Percentiles rank a stretch among this genome's conserved stretches.
Evolutionary conservation across 495 filamentous ascomycete genomes (phyloP).

Genomic region (Neurospora hispaniola): DNA sequence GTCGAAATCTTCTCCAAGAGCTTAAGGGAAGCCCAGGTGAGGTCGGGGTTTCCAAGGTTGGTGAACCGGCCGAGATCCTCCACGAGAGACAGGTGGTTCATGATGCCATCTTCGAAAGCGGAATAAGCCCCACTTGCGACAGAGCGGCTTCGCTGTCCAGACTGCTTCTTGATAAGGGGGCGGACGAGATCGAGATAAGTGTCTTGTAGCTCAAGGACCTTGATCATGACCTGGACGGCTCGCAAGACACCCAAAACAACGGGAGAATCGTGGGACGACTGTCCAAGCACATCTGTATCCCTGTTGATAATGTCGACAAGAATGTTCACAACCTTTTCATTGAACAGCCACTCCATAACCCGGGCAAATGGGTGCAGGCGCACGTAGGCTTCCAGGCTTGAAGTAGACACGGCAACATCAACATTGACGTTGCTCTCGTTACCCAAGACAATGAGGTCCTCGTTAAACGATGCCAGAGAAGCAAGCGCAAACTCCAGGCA

Average conservation of each 20-base stretch:
- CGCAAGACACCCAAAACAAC: slow-evolving; percentile 61
- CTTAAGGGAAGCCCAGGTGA: slow-evolving; percentile 65
- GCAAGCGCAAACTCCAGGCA: slow-evolving; percentile 69
- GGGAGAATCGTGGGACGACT: slow-evolving; percentile 58
- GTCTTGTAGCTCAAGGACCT: slow-evolving; percentile 73
- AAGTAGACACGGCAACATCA: slow-evolving; percentile 59
- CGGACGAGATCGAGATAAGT: slow-evolving; percentile 84
- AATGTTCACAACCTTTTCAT: slow-evolving; percentile 71
- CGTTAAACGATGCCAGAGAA: slow-evolving; percentile 79
- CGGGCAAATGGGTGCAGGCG: slow-evolving; percentile 82
- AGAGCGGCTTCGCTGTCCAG: slow-evolving; percentile 21
- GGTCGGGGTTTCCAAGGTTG: slow-evolving; percentile 62
- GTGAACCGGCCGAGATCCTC: slow-evolving; percentile 75
- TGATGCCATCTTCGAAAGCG: slow-evolving; percentile 84
- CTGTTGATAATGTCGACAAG: slow-evolving; percentile 69
- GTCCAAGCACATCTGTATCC: slow-evolving; percentile 54
- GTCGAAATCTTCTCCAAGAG: slow-evolving; percentile 77
- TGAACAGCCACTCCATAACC: slow-evolving; percentile 96
- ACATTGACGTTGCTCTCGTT: slow-evolving; percentile 62
- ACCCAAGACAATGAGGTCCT: slow-evolving; percentile 74
- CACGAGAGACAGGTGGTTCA: slow-evolving; percentile 65
- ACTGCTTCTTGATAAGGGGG: slow-evolving; percentile 50
- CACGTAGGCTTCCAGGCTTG: slow-evolving; percentile 63
- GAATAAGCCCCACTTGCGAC: slow-evolving; percentile 64
- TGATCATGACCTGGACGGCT: slow-evolving; percentile 68